Conservation (phyloP, 2,329 filamentous ascomycete species). For the Penicillium sp. region DNA sequence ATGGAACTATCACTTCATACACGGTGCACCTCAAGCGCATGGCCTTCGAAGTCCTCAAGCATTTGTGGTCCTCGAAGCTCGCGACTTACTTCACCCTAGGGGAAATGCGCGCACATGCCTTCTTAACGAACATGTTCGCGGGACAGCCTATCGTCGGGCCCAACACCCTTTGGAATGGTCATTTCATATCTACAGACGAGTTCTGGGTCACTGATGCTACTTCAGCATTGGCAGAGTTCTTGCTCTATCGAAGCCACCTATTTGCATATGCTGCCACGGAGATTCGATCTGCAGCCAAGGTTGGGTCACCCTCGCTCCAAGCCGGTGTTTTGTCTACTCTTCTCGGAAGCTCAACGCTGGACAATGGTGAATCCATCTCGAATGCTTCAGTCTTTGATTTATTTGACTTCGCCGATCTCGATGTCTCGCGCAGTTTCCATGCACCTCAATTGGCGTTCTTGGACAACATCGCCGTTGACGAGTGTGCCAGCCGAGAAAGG, state of each 20-base stretch:
- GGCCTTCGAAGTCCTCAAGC: slow-evolving; percentile 71
- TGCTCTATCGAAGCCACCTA: slow-evolving; percentile 73
- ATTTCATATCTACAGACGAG: slow-evolving; percentile 59
- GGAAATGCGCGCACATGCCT: slow-evolving; percentile 76
- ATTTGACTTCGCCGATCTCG: slow-evolving; percentile 82
- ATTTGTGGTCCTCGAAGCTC: slow-evolving; percentile 80
- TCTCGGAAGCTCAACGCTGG: slow-evolving; percentile 69
- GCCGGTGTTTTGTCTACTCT: slow-evolving; percentile 66
- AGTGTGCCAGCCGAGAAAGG: slow-evolving; percentile 64
- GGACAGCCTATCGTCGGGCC: slow-evolving; percentile 70
- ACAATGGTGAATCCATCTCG: slow-evolving; percentile 64
- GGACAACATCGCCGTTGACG: slow-evolving; percentile 65
- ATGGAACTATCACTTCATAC: slow-evolving; percentile 65
- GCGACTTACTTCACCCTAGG: slow-evolving; percentile 73
- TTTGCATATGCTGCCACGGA: slow-evolving; percentile 86
- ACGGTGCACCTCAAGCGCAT: slow-evolving; percentile 69
- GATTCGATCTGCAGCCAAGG: slow-evolving; percentile 73
- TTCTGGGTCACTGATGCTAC: slow-evolving; percentile 72
- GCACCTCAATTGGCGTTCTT: slow-evolving; percentile 62
- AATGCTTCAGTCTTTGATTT: slow-evolving; percentile 85
- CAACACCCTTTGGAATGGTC: slow-evolving; percentile 72
- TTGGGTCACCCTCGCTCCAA: slow-evolving; percentile 69
- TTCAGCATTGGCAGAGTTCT: slow-evolving; percentile 71
- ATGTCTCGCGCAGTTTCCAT: slow-evolving; percentile 50
- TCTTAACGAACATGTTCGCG: slow-evolving; percentile 75